A percentile compares a stretch with the other conserved stretches of the same genome.
These are phyloP conservation scores for Trametes cingulata DNA, from an alignment of 768 basidiomycete genomes.

Conservation along the genomic window DNA sequence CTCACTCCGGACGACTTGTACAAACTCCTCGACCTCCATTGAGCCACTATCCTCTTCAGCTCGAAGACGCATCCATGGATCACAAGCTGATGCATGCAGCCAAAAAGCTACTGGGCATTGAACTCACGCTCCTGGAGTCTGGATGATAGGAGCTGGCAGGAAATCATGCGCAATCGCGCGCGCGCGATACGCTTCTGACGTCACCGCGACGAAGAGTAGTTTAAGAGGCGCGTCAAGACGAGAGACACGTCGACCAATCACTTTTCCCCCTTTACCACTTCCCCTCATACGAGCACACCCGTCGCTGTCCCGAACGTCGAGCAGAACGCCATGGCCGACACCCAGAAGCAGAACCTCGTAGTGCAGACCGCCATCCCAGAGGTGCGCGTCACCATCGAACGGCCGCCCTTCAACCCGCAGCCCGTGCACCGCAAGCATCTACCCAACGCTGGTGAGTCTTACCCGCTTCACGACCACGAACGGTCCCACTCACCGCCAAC, in stretches of 20 bases:
- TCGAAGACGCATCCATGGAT: too few relatives aligned
- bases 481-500: neutral
- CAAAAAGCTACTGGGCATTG: too few relatives aligned
- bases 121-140: neutral
- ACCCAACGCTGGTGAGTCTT: slow-evolving; percentile 20
- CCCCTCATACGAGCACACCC: neutral
- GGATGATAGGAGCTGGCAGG: neutral
- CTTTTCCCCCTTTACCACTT: neutral
- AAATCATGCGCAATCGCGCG: neutral
- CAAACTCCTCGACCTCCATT: too few relatives aligned
- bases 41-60: too few relatives aligned
- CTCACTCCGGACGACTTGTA: too few relatives aligned
- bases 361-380: slow-evolving; percentile 17
- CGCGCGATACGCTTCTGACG: neutral
- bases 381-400: slow-evolving; percentile 21
- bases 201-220: neutral
- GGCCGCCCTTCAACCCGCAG: slow-evolving; percentile 18
- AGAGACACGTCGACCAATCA: neutral
- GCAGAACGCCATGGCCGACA: neutral
- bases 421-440: slow-evolving; percentile 10
- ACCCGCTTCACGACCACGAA: too few relatives aligned
- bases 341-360: slow-evolving; percentile 2
- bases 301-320: neutral
- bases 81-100: too few relatives aligned
- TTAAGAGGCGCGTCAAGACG: neutral